Base-by-base conservation (phyloP, 495 filamentous ascomycete species). In the Trypethelium eluteriae region DNA sequence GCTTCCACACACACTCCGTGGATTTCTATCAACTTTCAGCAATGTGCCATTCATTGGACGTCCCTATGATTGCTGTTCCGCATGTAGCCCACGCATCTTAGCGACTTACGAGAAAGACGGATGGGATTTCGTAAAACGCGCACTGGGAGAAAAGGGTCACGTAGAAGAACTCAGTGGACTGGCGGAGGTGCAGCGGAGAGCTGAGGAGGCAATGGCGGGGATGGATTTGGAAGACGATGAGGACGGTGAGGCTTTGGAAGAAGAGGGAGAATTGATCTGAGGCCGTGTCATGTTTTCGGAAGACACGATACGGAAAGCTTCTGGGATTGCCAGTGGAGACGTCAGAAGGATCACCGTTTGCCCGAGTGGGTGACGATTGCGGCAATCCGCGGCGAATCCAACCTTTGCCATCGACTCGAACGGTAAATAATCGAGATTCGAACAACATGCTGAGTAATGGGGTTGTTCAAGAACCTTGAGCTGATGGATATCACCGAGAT, bases 1-100 rank as follows among this genome's bases (percentile, higher is more conserved):
- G 66, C 84, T 98, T 1, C 94, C 94, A 18, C 94, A 98, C 73
- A 90, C 93, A 70, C 91, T 98, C 56, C 88, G 94, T 66, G 94
- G 94, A 16, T 98, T 92, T 74, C 82, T 98, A n/a, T 83, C 86
- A 61, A 89, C 77, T 10, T 98, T 93, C 75, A 85, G 90, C 73
- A 96, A 93, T 72, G 83, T 97, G 69, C 76, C 87, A 39, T 86
- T 98, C 61, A 86, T 84, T 67, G 93, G 94, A 9, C 81, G 81
- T 69, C 91, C 88, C 64, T 98, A 96, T 73, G 85, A 92, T 65
- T 92, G 87, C 76, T 98, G 94, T 74, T 94, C 91, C 67, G 94
- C 93, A 25, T 98, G 94, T 75, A 95, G 91, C 67, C 83, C 86
- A 38, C 87, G 82, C 47, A 84, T 98, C 32, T 73, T 91, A 16